Evolutionary conservation across 768 basidiomycete genomes (phyloP), one percentile per base, ranked within the genome.

Genomic region (Scleroderma citrinum): DNA sequence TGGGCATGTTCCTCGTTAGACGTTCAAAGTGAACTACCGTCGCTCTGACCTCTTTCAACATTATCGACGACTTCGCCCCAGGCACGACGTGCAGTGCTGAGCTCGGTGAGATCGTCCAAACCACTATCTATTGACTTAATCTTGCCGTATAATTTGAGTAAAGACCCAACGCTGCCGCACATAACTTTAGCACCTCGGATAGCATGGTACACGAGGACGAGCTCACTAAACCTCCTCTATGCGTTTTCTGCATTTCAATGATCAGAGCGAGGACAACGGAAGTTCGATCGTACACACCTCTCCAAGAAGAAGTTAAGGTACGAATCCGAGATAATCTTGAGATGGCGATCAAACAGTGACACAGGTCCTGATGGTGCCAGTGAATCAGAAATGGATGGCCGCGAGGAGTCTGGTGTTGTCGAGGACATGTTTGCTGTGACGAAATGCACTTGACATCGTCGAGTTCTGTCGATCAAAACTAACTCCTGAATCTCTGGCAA

Each of bases 61-160:
- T 85, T 92, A 60, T 95, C 92, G 35, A 87, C 74, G 11, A 92
- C 76, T 66, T 96, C 92, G 17, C 69, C 69, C 92, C 92, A 96
- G 19, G 82, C 90, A 49, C 73, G 75, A 48, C 91, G 76, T 19
- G 82, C 73, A 10, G 83, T 81, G 53, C 68, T 81, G 46, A 78
- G 63, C 49, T 87, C 81, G 34, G 74, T 71, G 44, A 82, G 84
- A 60, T 89, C 86, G 58, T 93, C 88, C 29, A 92, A 64, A 49
- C 71, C 78, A 32, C 72, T 64, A 69, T 96, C 92, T 26, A 83
- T 75, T 24, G 81, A 73, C 63, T 79, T 84, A 51, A 78, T 76
- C 63, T 81, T 87, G 48, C 77, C 75, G 71, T 91, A 84, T 31
- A 96, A 69, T 60, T 74, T 86, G 59, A 76, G 69, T 13, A 96